phyloP scores from a whole-genome alignment of 306 rosid genomes.

The Citrullus amarus region DNA sequence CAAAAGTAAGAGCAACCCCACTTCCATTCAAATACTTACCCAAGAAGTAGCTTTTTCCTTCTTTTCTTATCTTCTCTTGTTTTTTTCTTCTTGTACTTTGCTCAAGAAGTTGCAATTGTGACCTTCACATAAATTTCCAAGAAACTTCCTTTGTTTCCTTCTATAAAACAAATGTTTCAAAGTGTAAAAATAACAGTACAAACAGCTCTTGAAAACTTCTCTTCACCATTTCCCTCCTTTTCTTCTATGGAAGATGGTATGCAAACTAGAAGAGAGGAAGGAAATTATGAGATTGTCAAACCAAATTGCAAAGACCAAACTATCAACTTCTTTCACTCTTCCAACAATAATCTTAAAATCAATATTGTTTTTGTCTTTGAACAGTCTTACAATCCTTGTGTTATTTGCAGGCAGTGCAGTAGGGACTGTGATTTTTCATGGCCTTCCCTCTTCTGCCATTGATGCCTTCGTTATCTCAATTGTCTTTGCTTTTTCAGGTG shows the following conservation, averaged over 20 bases:
- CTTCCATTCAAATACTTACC: neutral
- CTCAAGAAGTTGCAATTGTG: neutral
- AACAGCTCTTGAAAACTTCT: neutral
- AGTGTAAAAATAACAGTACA: neutral
- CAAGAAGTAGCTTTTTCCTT: neutral
- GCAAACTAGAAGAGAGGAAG: neutral
- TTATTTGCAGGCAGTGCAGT: conserved; percentile 18
- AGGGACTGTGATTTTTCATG: neutral
- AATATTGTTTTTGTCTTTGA: neutral
- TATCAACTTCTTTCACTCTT: neutral
- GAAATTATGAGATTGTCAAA: neutral
- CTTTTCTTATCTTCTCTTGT: neutral
- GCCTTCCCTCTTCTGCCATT: conserved; percentile 8
- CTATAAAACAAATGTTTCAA: neutral
- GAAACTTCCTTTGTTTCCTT: neutral
- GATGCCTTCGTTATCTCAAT: conserved; percentile 26
- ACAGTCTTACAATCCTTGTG: conserved; percentile 17
- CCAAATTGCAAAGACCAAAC: neutral
- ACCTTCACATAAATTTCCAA: neutral
- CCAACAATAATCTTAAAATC: neutral
- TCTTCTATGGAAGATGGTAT: neutral
- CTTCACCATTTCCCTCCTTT: neutral
- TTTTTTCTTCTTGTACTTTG: neutral
- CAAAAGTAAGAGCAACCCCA: neutral
- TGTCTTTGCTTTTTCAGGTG: conserved; percentile 18